These are phyloP conservation scores for Beta macrorhiza DNA, from an alignment of 179 eudicot species.

Conservation along the genomic window DNA sequence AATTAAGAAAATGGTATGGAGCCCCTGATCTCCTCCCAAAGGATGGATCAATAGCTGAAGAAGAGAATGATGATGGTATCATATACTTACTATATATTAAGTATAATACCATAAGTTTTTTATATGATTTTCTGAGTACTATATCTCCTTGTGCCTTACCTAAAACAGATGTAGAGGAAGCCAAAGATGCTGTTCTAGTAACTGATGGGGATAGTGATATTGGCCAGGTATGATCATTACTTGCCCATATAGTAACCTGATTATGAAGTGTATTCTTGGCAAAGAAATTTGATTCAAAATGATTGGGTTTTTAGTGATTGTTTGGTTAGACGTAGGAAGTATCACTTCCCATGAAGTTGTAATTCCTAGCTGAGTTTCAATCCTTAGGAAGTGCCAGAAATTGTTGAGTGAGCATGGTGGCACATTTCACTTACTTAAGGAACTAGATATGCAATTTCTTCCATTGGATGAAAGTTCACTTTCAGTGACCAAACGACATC, in stretches of 20 bases:
- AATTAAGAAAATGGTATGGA: slow-evolving; percentile 96
- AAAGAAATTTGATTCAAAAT: no score
- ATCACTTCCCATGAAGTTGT: no score
- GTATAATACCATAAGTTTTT: not conserved
- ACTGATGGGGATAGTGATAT: slow-evolving; percentile 93
- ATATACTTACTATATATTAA: not conserved
- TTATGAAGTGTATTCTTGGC: no score
- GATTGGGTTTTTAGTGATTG: no score
- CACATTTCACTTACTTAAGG: no score
- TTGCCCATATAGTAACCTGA: not conserved
- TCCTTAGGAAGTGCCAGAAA: no score
- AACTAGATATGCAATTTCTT: no score
- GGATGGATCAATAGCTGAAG: slow-evolving; percentile 51
- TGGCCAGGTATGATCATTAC: slow-evolving; percentile 66
- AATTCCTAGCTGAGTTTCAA: no score
- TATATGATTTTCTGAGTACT: not conserved
- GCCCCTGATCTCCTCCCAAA: slow-evolving; percentile 84
- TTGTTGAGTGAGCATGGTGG: no score
- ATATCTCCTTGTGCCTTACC: slow-evolving; percentile 7
- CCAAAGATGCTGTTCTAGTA: slow-evolving; percentile 76
- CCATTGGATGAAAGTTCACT: no score
- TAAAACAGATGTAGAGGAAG: slow-evolving; percentile 58
- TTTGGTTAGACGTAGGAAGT: no score
- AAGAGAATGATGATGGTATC: slow-evolving; percentile 47
- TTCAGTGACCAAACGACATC: no score